Conservation (phyloP, 257 asterid species). For the Oldenlandia corymbosa region DNA sequence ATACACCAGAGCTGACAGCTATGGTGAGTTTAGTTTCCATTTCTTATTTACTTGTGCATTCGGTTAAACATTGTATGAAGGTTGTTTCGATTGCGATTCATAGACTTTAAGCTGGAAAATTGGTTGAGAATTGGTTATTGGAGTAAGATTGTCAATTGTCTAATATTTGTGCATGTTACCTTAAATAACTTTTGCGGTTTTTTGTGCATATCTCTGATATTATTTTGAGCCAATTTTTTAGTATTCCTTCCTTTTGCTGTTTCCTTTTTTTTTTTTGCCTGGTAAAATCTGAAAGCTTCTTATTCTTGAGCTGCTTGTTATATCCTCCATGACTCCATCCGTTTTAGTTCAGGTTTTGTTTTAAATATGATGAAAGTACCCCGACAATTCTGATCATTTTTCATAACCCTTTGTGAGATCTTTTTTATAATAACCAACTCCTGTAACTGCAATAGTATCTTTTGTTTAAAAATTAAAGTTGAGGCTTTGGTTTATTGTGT, state of each 20-base stretch:
- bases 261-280: not conserved
- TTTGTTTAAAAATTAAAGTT: not conserved
- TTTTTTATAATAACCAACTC: not conserved
- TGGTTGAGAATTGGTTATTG: not conserved
- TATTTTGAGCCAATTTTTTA: not conserved
- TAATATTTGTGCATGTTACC: not conserved
- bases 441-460: too few species aligned
- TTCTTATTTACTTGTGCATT: slow-evolving; percentile 7
- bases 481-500: not conserved
- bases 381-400: too few species aligned
- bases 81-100: not conserved
- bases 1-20: slow-evolving; percentile 96
- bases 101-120: not conserved
- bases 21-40: slow-evolving; percentile 58
- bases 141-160: not conserved
- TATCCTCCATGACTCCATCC: not conserved
- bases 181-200: not conserved
- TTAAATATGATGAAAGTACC: too few species aligned
- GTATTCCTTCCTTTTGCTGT: slow-evolving; percentile 2
- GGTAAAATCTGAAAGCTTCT: not conserved
- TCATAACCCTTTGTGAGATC: not conserved
- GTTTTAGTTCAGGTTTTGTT: too few species aligned
- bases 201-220: not conserved
- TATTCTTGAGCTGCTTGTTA: not conserved
- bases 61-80: not conserved